phyloP scores from a whole-genome alignment of 1,139 yeast species.

The Suhomyces bribrorum region DNA sequence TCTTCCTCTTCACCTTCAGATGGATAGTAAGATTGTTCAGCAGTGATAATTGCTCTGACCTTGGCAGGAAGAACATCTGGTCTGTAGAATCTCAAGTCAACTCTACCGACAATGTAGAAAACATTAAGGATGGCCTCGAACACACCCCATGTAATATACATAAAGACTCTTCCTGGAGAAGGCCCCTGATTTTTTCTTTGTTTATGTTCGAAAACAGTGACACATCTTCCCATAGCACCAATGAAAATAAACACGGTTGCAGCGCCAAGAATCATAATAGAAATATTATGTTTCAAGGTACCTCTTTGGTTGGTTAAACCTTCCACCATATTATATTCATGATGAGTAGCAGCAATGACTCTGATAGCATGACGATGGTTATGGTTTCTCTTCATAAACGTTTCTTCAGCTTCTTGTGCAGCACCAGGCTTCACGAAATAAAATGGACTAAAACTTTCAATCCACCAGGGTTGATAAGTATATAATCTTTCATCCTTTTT shows the following conservation, averaged over 20 bases:
- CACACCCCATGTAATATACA: conserved; percentile 69
- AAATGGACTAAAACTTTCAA: conserved; percentile 57
- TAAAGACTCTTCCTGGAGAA: conserved; percentile 47
- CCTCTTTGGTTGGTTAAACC: conserved; percentile 48
- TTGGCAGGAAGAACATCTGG: conserved; percentile 57
- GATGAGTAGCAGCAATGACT: conserved; percentile 50
- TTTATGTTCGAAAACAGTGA: conserved; percentile 49
- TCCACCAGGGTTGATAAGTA: conserved; percentile 82
- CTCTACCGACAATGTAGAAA: conserved; percentile 59
- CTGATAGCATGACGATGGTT: conserved; percentile 54
- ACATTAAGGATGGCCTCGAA: conserved; percentile 59
- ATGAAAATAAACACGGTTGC: conserved; percentile 57
- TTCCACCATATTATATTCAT: conserved; percentile 44
- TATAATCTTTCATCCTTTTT: conserved; percentile 51
- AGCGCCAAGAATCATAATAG: conserved; percentile 48
- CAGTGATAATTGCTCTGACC: conserved; percentile 44
- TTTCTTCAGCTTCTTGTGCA: conserved; percentile 48
- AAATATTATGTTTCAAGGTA: conserved; percentile 50
- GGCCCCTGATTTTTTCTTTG: conserved; percentile 9
- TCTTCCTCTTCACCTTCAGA: conserved; percentile 27
- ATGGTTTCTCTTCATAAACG: conserved; percentile 51
- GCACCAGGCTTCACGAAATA: conserved; percentile 57
- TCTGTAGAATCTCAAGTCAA: conserved; percentile 76
- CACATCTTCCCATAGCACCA: conserved; percentile 59
- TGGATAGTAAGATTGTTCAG: conserved; percentile 39